phyloP scores from a whole-genome alignment of 2,329 filamentous ascomycete genomes.

The Alternaria sp. region DNA sequence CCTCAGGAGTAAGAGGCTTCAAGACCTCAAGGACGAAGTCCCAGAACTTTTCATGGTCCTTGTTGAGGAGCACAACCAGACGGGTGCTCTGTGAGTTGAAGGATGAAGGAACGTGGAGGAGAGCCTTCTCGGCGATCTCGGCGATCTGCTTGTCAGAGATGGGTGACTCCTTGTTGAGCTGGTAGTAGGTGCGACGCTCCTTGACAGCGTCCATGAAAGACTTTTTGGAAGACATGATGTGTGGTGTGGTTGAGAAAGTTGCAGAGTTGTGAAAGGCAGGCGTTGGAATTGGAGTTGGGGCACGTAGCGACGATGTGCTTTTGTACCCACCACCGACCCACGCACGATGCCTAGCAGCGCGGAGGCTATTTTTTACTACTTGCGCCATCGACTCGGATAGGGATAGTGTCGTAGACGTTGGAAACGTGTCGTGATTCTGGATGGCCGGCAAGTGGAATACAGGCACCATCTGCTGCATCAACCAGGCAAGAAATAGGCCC shows the following conservation, averaged over 20 bases:
- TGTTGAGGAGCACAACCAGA: slow-evolving; percentile 78
- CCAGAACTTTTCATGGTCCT: slow-evolving; percentile 90
- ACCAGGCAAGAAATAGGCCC: slow-evolving; percentile 38
- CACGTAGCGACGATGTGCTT: slow-evolving; percentile 19
- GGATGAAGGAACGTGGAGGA: slow-evolving; percentile 76
- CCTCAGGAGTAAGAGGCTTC: slow-evolving; percentile 73
- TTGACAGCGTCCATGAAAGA: slow-evolving; percentile 71
- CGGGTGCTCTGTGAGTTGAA: slow-evolving; percentile 93
- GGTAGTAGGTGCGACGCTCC: slow-evolving; percentile 74
- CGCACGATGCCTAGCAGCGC: slow-evolving; percentile 34
- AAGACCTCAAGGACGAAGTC: slow-evolving; percentile 72
- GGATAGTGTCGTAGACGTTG: slow-evolving; percentile 17
- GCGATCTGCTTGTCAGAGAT: slow-evolving; percentile 67
- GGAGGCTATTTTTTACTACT: slow-evolving; percentile 47
- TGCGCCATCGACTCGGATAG: slow-evolving; percentile 37
- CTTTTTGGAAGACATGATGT: slow-evolving; percentile 51
- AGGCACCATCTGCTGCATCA: slow-evolving; percentile 34
- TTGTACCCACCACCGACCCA: slow-evolving; percentile 29
- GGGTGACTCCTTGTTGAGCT: slow-evolving; percentile 70
- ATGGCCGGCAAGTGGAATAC: slow-evolving; percentile 28
- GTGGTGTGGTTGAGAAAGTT: slow-evolving; percentile 29
- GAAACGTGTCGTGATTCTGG: slow-evolving; percentile 12
- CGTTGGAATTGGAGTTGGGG: slow-evolving; percentile 11
- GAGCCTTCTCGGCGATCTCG: slow-evolving; percentile 67
- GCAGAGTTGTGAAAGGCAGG: slow-evolving; percentile 9